Base-by-base conservation (phyloP, 345 rosid genomes). In the Eucalyptus erythrocorys region DNA sequence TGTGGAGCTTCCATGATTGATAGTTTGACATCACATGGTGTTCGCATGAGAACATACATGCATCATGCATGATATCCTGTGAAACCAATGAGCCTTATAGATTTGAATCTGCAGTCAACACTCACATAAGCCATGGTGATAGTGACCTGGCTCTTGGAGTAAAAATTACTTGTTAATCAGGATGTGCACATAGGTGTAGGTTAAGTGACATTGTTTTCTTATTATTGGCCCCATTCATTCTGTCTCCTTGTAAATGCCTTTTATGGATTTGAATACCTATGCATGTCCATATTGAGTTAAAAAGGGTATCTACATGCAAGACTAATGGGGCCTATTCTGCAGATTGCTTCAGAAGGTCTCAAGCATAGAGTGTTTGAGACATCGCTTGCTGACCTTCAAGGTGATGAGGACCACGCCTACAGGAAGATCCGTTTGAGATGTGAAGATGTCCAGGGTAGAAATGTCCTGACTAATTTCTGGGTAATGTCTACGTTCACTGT, bases 321-420 rank as follows among this genome's bases (percentile, higher is more conserved):
- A 76, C 84, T 42, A 71, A 47, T 68, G 5, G 30, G 51, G 27
- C 80, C 37, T 32, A 80, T 32, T 48, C 90, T 30, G 53, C 89
- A 98, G 99, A 98, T 98, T 94, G 99, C 99, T 43, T 98, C 99
- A 10, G 99, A 98, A 90, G 99, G 99, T 7, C 93, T 98, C 85
- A 98, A 97, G 86, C 99, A 98, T 88, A 91, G 99, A 90, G 97
- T 97, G 86, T 95, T 97, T 91, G 99, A 97, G 94, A 85, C 95
- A 43, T 98, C 99, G 8, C 93, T 97, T 34, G 98, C 98, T 85
- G 99, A 98, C 90, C 99, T 98, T 89, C 97, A 97, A 87, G 88
- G 86, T 76, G 98, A 97, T 80, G 99, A 98, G 89, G 99, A 98
- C 50, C 92, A 95, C 14, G 92, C 99, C 6, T 98, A 93, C 95